phyloP scores from a whole-genome alignment of 495 filamentous ascomycete genomes.

The Aspergillus sclerotioniger region DNA sequence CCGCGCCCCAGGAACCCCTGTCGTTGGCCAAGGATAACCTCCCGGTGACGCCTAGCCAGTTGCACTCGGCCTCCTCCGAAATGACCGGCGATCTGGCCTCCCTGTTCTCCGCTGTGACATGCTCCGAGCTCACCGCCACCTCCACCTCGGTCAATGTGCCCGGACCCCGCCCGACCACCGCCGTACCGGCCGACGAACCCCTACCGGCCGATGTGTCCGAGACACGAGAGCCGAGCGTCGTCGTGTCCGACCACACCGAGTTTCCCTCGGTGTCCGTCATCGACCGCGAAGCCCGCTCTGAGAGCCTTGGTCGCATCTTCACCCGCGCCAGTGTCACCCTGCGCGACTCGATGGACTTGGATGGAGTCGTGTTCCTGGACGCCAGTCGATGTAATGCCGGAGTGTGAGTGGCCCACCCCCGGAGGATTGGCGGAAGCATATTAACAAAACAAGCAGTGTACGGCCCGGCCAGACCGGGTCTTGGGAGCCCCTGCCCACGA shows the following conservation, averaged over 20 bases:
- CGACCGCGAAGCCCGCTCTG: neutral
- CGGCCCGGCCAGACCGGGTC: conserved; percentile 11
- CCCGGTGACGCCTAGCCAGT: neutral
- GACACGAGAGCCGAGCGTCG: neutral
- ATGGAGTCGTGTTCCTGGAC: conserved; percentile 43
- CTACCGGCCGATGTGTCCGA: neutral
- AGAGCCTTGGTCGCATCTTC: conserved; percentile 30
- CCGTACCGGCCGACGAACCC: neutral
- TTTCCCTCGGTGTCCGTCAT: neutral
- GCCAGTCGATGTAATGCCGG: conserved; percentile 28
- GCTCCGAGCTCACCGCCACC: conserved; percentile 9
- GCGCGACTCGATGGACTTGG: conserved; percentile 40
- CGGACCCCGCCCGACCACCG: conserved; percentile 3
- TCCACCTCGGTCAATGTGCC: conserved; percentile 5
- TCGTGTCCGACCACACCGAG: conserved; percentile 6
- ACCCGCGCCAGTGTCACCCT: conserved; percentile 37
- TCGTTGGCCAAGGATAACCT: neutral
- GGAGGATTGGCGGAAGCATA: neutral
- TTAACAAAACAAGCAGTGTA: conserved; percentile 11
- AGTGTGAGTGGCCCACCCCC: conserved; percentile 16
- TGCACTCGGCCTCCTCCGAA: conserved; percentile 2
- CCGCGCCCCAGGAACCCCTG: neutral
- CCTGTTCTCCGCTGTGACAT: conserved; percentile 11
- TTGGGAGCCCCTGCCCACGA: conserved; percentile 29
- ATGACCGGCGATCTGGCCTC: conserved; percentile 12